These are phyloP conservation scores for Annona cherimola DNA, from an alignment of 164 flowering plant species.

Conservation along the genomic window DNA sequence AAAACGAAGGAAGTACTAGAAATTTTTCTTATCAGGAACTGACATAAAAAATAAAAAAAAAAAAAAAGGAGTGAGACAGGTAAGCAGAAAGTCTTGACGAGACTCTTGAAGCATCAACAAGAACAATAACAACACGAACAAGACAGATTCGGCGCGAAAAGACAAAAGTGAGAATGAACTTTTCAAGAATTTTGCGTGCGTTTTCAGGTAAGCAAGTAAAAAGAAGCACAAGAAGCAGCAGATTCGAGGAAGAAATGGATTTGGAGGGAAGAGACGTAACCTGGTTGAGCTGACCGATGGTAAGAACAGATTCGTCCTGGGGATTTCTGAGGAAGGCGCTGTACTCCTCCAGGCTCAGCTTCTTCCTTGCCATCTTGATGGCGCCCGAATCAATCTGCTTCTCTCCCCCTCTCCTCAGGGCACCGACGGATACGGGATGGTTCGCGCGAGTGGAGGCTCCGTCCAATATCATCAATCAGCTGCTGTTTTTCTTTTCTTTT, in stretches of 20 bases:
- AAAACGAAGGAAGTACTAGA: not conserved
- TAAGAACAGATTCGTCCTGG: not conserved
- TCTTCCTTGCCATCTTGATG: not conserved
- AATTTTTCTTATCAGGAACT: not conserved
- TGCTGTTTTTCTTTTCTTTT: too few relatives aligned
- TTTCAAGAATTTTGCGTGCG: not conserved
- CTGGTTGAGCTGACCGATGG: slow-evolving; percentile 8
- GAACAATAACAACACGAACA: not conserved
- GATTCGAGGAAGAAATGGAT: not conserved
- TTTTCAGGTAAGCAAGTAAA: not conserved
- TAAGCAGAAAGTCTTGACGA: not conserved
- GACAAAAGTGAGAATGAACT: not conserved
- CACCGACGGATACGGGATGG: not conserved
- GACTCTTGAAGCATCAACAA: not conserved
- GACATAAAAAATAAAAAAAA: too few relatives aligned
- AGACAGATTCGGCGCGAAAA: not conserved
- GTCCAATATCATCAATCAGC: too few relatives aligned
- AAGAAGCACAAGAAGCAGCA: not conserved
- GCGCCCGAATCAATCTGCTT: not conserved
- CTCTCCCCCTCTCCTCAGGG: not conserved
- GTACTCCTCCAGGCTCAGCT: slow-evolving; percentile 8
- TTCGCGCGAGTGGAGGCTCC: too few relatives aligned
- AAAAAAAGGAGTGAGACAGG: not conserved
- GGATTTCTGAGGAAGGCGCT: slow-evolving; percentile 5
- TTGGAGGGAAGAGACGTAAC: not conserved